phyloP scores from a whole-genome alignment of 805 yeast species.

The Peterozyma toletana region DNA sequence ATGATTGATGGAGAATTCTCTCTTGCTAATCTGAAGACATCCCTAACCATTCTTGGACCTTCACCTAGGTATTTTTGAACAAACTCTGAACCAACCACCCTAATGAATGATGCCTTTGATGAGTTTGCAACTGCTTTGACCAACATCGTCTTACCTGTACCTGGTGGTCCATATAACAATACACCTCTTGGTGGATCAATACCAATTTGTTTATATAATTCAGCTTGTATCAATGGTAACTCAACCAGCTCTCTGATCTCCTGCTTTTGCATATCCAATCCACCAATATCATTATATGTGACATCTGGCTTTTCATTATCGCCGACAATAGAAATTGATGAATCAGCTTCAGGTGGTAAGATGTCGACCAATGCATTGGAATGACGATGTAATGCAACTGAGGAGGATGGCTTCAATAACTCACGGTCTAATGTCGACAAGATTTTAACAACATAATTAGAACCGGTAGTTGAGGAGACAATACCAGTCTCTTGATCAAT shows the following conservation, averaged over 20 bases:
- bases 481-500: slow-evolving; percentile 95
- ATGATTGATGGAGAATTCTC: slow-evolving; percentile 97
- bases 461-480: slow-evolving; percentile 95
- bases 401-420: slow-evolving; percentile 85
- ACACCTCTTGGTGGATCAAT: slow-evolving; percentile 99
- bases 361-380: slow-evolving; percentile 97
- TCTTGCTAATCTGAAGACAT: slow-evolving; percentile 93
- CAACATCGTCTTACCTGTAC: slow-evolving; percentile 98
- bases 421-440: slow-evolving; percentile 93
- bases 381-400: slow-evolving; percentile 97
- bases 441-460: slow-evolving; percentile 93
- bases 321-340: slow-evolving; percentile 89
- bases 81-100: slow-evolving; percentile 97
- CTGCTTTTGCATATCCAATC: slow-evolving; percentile 97
- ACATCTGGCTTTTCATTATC: slow-evolving; percentile 91
- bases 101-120: slow-evolving; percentile 90
- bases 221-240: slow-evolving; percentile 92
- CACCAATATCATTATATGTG: slow-evolving; percentile 97
- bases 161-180: slow-evolving; percentile 97
- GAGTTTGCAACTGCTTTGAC: slow-evolving; percentile 98
- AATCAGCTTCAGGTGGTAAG: slow-evolving; percentile 97
- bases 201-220: slow-evolving; percentile 94
- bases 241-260: slow-evolving; percentile 99
- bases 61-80: slow-evolving; percentile 98
- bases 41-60: slow-evolving; percentile 99